phyloP scores from a whole-genome alignment of 140 eudicot species.

The Stevia rebaudiana region DNA sequence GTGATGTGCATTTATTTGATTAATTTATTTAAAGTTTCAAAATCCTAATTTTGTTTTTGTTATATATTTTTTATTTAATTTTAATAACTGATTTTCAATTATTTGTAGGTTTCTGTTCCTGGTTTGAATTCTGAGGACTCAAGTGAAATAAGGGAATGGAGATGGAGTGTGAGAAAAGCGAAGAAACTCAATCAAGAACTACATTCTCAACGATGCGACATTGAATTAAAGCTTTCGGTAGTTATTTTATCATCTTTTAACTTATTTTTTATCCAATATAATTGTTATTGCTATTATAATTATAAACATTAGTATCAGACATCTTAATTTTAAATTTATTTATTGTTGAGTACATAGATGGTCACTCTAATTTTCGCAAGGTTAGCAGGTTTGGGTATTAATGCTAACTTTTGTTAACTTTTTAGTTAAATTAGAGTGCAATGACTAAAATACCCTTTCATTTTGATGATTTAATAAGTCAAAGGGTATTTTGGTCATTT shows the following conservation, averaged over 20 bases:
- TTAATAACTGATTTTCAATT: conserved; percentile 4
- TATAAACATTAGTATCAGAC: background rate
- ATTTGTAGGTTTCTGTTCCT: conserved; percentile 66
- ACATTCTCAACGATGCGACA: conserved; percentile 88
- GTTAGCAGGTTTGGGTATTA: no score
- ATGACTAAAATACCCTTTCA: no score
- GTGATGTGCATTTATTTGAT: no score
- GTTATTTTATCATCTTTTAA: background rate
- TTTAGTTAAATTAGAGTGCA: no score
- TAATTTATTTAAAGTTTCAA: background rate
- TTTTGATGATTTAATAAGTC: no score
- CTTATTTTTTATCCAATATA: background rate
- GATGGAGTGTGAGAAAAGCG: conserved; percentile 71
- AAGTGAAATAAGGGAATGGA: conserved; percentile 59
- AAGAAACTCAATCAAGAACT: conserved; percentile 78
- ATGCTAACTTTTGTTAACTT: no score
- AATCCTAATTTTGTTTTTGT: background rate
- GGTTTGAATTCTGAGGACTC: conserved; percentile 55
- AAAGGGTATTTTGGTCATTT: no score
- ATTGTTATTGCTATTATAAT: background rate
- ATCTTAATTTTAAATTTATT: background rate
- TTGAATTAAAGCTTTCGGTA: conserved; percentile 88
- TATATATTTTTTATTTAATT: background rate
- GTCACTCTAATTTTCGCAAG: no score
- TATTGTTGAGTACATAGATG: no score